phyloP scores from a whole-genome alignment of 495 filamentous ascomycete species.

The Podospora sp. region DNA sequence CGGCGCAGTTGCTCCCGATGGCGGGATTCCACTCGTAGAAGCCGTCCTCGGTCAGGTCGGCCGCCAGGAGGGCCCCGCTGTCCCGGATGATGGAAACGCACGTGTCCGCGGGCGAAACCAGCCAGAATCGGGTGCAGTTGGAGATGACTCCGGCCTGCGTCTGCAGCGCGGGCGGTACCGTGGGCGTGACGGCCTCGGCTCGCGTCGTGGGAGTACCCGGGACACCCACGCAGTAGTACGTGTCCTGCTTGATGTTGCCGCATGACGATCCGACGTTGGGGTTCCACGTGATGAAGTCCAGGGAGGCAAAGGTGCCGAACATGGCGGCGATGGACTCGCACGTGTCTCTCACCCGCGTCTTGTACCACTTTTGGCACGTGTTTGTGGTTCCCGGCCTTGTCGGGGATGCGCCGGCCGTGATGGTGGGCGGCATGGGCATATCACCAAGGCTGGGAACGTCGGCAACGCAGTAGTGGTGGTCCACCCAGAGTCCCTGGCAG shows the following conservation, averaged over 20 bases:
- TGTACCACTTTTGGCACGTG: conserved; percentile 19
- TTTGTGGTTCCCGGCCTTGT: background rate
- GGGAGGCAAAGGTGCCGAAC: conserved; percentile 30
- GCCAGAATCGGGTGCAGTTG: conserved; percentile 26
- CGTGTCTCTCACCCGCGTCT: conserved; percentile 23
- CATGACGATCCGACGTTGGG: conserved; percentile 26
- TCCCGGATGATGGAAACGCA: conserved; percentile 21
- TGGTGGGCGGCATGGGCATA: conserved; percentile 16
- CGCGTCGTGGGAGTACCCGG: conserved; percentile 25
- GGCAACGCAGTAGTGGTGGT: conserved; percentile 24
- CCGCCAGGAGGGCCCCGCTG: conserved; percentile 4
- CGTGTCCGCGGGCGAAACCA: conserved; percentile 17
- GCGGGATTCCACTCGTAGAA: conserved; percentile 32
- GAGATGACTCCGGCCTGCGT: conserved; percentile 20
- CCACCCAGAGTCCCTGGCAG: conserved; percentile 23
- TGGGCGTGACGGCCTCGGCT: conserved; percentile 12
- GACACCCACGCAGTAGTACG: conserved; percentile 36
- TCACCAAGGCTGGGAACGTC: background rate
- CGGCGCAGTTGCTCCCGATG: conserved; percentile 14
- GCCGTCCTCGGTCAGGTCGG: background rate
- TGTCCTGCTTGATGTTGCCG: conserved; percentile 7
- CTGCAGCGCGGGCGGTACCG: background rate
- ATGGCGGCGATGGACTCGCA: conserved; percentile 25
- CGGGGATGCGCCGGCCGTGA: conserved; percentile 12
- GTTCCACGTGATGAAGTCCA: conserved; percentile 31